Base-by-base conservation (phyloP, 2,329 filamentous ascomycete species). In the Monilinia fructigena region DNA sequence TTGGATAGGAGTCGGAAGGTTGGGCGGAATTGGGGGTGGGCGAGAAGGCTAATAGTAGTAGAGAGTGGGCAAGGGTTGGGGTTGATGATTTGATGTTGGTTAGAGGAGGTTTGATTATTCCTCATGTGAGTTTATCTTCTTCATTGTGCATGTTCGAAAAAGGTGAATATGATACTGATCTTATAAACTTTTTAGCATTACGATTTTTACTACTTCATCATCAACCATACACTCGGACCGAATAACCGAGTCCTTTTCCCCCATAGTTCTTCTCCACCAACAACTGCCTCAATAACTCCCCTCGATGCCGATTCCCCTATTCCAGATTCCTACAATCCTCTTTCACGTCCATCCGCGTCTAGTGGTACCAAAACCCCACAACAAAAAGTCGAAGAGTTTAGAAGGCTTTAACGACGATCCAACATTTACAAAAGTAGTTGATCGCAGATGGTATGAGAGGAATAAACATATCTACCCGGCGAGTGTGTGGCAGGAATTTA, bases 391-490 rank as follows among this genome's bases (percentile, higher is more conserved):
- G 55, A 58, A 5, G 82, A 83, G 63, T 83, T 83, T 89, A 16
- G 94, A 97, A 79, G 94, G 94, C 18, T 87, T 83, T 35, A 78
- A 82, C 52, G 90, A 95, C 69, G 93, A 98, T 72, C 88, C 93
- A 0, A 85, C 85, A 3, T 79, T 90, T 69, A 98, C 94, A 3
- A 98, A 97, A 76, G 93, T 99, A 4, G 94, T 99, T 4, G 94
- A 99, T 80, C 85, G 95, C 68, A 83, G 95, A 68, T 99, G 95
- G 95, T 99, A 97, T 77, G 93, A 97, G 81, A 86, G 89, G 75
- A 97, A 98, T 77, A 99, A 98, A 79, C 95, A 99, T 78, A 98
- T 99, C 67, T 99, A 94, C 77, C 95, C 95, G 0, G 94, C 94
- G 26, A 98, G 92, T 76, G 85, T 94, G 56, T 99, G 95, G 95